These are phyloP conservation scores for Geosiphon pyriformis DNA, from an alignment of 192 early-diverging fungal species.

Conservation along the genomic window DNA sequence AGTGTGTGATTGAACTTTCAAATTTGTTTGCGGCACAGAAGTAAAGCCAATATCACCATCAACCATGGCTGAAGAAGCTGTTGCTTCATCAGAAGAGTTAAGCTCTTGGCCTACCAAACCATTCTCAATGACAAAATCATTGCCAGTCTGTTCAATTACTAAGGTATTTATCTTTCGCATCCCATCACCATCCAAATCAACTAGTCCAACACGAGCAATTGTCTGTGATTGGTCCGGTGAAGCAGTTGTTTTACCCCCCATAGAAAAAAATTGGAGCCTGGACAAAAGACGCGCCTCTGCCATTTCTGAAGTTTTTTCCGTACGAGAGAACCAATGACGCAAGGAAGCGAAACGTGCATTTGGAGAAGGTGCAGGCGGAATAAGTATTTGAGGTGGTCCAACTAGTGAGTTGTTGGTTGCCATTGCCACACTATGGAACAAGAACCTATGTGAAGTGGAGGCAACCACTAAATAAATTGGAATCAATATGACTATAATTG, in stretches of 20 bases:
- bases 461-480: too few relatives aligned
- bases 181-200: conserved; percentile 43
- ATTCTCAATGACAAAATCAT: conserved; percentile 16
- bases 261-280: conserved; percentile 47
- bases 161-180: conserved; percentile 55
- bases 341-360: conserved; percentile 16
- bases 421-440: too few relatives aligned
- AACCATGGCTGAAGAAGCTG: conserved; percentile 22
- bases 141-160: conserved; percentile 46
- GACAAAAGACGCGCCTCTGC: conserved; percentile 57
- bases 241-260: conserved; percentile 30
- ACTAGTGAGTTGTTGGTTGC: not conserved
- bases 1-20: conserved; percentile 28
- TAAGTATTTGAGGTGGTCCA: not conserved
- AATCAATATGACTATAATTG: too few relatives aligned
- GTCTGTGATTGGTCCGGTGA: conserved; percentile 26
- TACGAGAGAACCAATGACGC: conserved; percentile 35
- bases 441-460: too few relatives aligned
- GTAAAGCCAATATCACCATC: conserved; percentile 34
- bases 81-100: conserved; percentile 26
- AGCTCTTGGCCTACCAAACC: not conserved
- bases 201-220: conserved; percentile 48
- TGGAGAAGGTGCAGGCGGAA: conserved; percentile 21
- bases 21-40: conserved; percentile 29
- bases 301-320: conserved; percentile 36